These are phyloP conservation scores for Pythium folliculosum DNA, from an alignment of 352 stramenopile genomes.

Conservation along the genomic window DNA sequence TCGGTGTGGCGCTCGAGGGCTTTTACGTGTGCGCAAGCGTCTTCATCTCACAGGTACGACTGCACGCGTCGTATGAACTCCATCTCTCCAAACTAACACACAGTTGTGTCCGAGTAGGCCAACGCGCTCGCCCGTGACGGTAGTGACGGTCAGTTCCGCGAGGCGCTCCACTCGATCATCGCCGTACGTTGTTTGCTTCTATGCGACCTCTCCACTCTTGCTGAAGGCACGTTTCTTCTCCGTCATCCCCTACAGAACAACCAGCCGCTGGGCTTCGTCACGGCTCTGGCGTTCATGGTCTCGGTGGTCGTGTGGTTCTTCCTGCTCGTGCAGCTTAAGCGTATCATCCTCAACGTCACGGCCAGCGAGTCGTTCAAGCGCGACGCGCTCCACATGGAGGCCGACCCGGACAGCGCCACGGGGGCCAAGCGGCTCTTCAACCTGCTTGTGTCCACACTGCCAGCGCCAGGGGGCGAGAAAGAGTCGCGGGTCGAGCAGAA, in stretches of 20 bases:
- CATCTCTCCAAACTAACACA: neutral
- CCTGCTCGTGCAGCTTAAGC: constrained; percentile 71
- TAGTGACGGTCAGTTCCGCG: constrained; percentile 27
- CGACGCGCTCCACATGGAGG: constrained; percentile 65
- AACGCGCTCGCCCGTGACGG: constrained; percentile 34
- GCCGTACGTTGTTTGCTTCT: constrained; percentile 29
- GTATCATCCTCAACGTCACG: constrained; percentile 71
- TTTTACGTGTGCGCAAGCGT: constrained; percentile 26
- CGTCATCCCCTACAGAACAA: constrained; percentile 40
- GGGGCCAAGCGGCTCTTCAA: constrained; percentile 26
- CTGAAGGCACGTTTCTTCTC: neutral
- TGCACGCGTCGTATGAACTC: no score
- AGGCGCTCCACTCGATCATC: constrained; percentile 59
- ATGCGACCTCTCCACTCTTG: neutral
- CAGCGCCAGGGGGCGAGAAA: neutral
- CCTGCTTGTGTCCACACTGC: constrained; percentile 36
- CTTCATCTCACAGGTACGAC: constrained; percentile 40
- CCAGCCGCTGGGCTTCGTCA: constrained; percentile 67
- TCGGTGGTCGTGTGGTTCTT: constrained; percentile 69
- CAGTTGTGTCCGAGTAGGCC: constrained; percentile 25
- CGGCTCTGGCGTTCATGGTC: constrained; percentile 61
- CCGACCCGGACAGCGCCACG: constrained; percentile 38
- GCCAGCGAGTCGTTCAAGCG: constrained; percentile 86
- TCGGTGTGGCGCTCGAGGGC: constrained; percentile 12
- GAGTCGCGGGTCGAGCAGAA: constrained; percentile 39